phyloP scores from a whole-genome alignment of 306 rosid genomes.

The Comarum palustre region DNA sequence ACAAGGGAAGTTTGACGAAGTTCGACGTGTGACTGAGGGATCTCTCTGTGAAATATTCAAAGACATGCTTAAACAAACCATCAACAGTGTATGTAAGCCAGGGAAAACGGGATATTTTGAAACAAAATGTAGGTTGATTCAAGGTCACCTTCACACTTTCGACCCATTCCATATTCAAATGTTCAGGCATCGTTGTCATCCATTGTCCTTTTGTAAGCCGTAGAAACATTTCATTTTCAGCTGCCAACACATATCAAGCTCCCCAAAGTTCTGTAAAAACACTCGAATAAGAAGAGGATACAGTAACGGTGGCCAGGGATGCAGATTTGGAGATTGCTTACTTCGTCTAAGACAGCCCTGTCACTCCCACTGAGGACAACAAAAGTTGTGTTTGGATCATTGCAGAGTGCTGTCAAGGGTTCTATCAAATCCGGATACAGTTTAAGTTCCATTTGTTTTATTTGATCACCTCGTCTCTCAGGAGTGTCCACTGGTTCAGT shows the following conservation, averaged over 20 bases:
- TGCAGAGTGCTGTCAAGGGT: constrained; percentile 59
- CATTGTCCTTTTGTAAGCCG: constrained; percentile 69
- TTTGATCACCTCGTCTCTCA: constrained; percentile 75
- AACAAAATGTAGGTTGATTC: constrained; percentile 21
- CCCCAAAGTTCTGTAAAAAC: constrained; percentile 69
- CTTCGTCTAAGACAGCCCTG: constrained; percentile 62
- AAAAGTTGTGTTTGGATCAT: constrained; percentile 71
- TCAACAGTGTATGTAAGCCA: constrained; percentile 23
- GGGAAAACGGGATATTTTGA: constrained; percentile 15
- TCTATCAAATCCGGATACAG: constrained; percentile 76
- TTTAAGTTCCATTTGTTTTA: constrained; percentile 78
- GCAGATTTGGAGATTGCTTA: constrained; percentile 32
- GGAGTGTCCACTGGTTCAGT: constrained; percentile 83
- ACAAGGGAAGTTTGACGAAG: constrained; percentile 82
- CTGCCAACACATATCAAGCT: constrained; percentile 86
- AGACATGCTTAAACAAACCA: constrained; percentile 64
- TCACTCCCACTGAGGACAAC: constrained; percentile 91
- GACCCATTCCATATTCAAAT: constrained; percentile 91
- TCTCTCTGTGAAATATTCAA: constrained; percentile 85
- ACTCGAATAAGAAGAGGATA: constrained; percentile 22
- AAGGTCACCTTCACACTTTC: constrained; percentile 73
- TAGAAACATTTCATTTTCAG: constrained; percentile 95
- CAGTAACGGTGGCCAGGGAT: constrained; percentile 17
- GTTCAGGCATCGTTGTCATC: constrained; percentile 99
- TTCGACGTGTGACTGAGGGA: constrained; percentile 83